phyloP scores from a whole-genome alignment of 73 alveolate genomes.

The Stentor coeruleus region DNA sequence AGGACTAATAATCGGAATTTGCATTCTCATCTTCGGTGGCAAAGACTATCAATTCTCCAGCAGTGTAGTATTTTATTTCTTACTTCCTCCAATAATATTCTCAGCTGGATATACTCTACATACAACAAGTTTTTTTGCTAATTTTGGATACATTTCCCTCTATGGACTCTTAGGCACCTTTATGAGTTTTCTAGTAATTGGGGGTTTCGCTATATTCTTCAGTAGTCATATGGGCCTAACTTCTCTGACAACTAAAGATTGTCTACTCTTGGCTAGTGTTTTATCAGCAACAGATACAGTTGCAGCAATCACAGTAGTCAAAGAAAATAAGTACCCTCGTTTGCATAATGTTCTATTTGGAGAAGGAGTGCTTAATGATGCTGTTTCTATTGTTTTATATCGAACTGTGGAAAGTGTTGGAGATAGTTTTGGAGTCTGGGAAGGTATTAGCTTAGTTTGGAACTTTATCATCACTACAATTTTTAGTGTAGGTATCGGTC shows the following conservation, averaged over 20 bases:
- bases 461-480: slow-evolving; percentile 44
- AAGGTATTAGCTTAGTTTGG: neutral
- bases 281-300: slow-evolving; percentile 96
- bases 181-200: slow-evolving; percentile 63
- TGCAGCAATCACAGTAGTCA: slow-evolving; percentile 93
- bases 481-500: slow-evolving; percentile 51
- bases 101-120: slow-evolving; percentile 94
- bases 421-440: slow-evolving; percentile 48
- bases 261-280: slow-evolving; percentile 74
- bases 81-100: slow-evolving; percentile 95
- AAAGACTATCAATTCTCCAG: slow-evolving; percentile 22
- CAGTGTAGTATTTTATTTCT: slow-evolving; percentile 81
- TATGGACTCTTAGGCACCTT: slow-evolving; percentile 87
- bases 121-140: slow-evolving; percentile 66
- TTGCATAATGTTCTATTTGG: slow-evolving; percentile 92
- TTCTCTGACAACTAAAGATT: slow-evolving; percentile 44
- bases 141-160: slow-evolving; percentile 74
- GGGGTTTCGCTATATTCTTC: slow-evolving; percentile 60
- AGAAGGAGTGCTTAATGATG: slow-evolving; percentile 97
- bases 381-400: slow-evolving; percentile 87
- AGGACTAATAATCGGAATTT: slow-evolving; percentile 59
- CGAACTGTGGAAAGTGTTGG: slow-evolving; percentile 47
- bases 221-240: slow-evolving; percentile 52
- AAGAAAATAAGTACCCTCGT: slow-evolving; percentile 77
- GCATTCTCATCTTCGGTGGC: slow-evolving; percentile 39